Conservation (phyloP, 305 asterid species). For the Caryopteris hybrid region DNA sequence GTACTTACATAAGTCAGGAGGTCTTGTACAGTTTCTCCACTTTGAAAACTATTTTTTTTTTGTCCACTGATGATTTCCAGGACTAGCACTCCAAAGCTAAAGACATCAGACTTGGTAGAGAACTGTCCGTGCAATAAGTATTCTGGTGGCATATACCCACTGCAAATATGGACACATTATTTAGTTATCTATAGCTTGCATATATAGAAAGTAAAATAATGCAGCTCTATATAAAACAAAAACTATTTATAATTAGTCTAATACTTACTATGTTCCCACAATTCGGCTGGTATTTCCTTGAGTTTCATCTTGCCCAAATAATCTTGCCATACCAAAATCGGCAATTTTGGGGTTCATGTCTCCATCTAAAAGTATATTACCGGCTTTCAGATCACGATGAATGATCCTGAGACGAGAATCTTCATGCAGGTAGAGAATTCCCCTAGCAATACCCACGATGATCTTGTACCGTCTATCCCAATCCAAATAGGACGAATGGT, state of each 20-base stretch:
- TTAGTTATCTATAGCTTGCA: too few species aligned
- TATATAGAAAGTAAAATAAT: background rate
- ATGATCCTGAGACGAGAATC: too few species aligned
- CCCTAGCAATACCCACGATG: background rate
- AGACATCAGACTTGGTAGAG: slow-evolving; percentile 10
- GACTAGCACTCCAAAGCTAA: slow-evolving; percentile 6
- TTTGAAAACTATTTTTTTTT: background rate
- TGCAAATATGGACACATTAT: background rate
- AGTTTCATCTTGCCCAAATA: background rate
- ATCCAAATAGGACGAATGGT: too few species aligned
- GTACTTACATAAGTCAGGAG: slow-evolving; percentile 13
- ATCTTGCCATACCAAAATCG: slow-evolving; percentile 2
- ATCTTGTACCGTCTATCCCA: background rate
- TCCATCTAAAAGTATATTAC: background rate
- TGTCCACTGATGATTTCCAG: slow-evolving; percentile 7
- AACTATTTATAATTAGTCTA: too few species aligned
- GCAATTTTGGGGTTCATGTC: background rate
- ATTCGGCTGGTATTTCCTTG: background rate
- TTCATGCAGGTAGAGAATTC: background rate
- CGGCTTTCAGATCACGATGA: too few species aligned
- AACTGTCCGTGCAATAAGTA: background rate
- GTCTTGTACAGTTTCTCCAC: too few species aligned
- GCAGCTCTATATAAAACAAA: too few species aligned
- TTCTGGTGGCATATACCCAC: slow-evolving; percentile 4
- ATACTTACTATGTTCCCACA: background rate